Evolutionary conservation across 2,329 filamentous ascomycete genomes (phyloP), one percentile per base, ranked within the genome.

Genomic region (Aspergillus udagawae): DNA sequence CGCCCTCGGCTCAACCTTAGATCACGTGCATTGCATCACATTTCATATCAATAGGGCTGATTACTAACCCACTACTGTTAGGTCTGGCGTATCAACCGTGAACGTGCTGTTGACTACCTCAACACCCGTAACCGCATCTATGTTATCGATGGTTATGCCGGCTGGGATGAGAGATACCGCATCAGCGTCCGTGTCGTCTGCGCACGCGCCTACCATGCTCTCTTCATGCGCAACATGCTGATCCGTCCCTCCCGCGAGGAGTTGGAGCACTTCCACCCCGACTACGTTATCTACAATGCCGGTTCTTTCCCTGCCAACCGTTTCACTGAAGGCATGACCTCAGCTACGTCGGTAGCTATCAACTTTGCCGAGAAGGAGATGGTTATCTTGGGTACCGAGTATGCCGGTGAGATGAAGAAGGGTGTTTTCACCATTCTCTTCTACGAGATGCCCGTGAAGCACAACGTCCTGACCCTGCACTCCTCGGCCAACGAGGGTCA

Each of bases 151-250:
- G 94, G 94, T 65, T 99, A 88, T 75, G 94, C 94, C 66, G 94
- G 94, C 76, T 99, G 94, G 94, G 94, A 99, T 70, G 89, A 95
- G 82, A 92, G 94, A 77, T 99, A 99, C 84, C 86, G 92, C 67
- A 97, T 99, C 81, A 90, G 88, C 71, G 94, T 99, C 70, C 92
- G 94, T 73, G 93, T 99, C 64, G 92, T 99, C 74, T 99, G 94
- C 81, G 94, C 94, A 66, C 92, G 94, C 75, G 94, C 94, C 78
- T 99, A 99, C 85, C 94, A 99, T 85, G 94, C 94, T 62, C 86
- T 99, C 65, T 99, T 99, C 87, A 99, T 99, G 94, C 91, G 92
- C 75, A 99, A 99, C 85, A 99, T 99, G 94, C 89, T 99, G 74
- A 99, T 99, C 82, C 90, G 94, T 68, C 94, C 94, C 63, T 83